Conservation (phyloP, 768 basidiomycete genomes). For the Dentipellis sp. region DNA sequence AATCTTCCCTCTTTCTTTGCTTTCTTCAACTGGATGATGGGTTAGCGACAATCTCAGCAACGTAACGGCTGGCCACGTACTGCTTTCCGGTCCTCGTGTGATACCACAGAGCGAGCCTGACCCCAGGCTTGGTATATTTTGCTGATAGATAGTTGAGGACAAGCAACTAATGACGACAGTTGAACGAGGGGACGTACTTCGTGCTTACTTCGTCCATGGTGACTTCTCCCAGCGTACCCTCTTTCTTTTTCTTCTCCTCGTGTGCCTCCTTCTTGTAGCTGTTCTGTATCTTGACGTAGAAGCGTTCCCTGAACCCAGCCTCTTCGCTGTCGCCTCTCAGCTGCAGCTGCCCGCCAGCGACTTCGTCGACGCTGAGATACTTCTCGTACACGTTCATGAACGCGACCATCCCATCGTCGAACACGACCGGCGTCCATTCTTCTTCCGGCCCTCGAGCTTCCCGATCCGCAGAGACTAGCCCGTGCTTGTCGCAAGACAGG, state of each 20-base stretch:
- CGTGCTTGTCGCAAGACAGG: conserved; percentile 79
- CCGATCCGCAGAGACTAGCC: conserved; percentile 72
- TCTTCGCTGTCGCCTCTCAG: conserved; percentile 80
- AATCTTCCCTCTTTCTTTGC: conserved; percentile 75
- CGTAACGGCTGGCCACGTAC: conserved; percentile 27
- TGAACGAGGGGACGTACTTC: conserved; percentile 43
- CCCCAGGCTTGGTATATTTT: conserved; percentile 79
- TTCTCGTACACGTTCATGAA: conserved; percentile 88
- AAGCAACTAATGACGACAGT: background rate
- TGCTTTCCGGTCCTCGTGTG: conserved; percentile 63
- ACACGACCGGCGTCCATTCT: conserved; percentile 82
- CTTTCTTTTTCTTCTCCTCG: conserved; percentile 41
- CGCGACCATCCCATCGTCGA: conserved; percentile 80
- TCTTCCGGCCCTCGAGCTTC: conserved; percentile 92
- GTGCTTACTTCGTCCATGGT: conserved; percentile 62
- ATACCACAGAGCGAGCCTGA: conserved; percentile 63
- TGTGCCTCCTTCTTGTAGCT: conserved; percentile 83
- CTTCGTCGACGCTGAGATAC: conserved; percentile 78
- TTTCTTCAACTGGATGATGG: conserved; percentile 50
- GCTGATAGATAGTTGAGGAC: conserved; percentile 27
- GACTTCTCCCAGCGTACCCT: conserved; percentile 23
- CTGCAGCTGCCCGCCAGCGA: conserved; percentile 71
- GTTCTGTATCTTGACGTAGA: conserved; percentile 83
- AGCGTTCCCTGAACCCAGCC: conserved; percentile 79
- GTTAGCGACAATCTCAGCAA: background rate